phyloP scores from a whole-genome alignment of 352 stramenopile genomes.

The Thalassiosira livingstoniorum region DNA sequence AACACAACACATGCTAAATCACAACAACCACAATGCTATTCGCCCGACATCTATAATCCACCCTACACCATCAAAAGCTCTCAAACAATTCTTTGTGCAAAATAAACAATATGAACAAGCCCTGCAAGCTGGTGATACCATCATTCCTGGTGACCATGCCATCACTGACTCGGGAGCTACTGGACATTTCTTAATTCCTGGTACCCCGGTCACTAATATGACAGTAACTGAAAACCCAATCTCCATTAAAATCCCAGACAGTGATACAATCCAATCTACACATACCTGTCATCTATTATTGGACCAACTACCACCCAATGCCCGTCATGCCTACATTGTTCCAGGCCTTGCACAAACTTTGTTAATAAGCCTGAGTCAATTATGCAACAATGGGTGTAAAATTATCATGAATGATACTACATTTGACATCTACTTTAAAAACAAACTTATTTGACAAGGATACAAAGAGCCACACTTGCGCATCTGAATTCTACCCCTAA shows the following conservation, averaged over 20 bases:
- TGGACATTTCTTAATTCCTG: constrained; percentile 15
- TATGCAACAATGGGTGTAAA: constrained; percentile 9
- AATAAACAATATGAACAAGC: too few relatives aligned
- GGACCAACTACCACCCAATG: neutral
- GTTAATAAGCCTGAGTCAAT: neutral
- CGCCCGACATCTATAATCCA: too few relatives aligned
- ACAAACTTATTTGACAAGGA: neutral
- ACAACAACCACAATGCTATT: too few relatives aligned
- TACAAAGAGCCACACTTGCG: neutral
- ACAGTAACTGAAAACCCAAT: neutral
- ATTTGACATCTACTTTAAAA: neutral
- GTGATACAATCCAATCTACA: constrained; percentile 24
- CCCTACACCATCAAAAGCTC: too few relatives aligned
- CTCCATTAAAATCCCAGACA: constrained; percentile 11
- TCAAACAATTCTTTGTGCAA: too few relatives aligned
- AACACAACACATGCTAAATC: too few relatives aligned
- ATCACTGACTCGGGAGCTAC: constrained; percentile 28
- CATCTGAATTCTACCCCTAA: neutral
- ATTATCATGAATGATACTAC: neutral
- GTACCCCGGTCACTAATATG: constrained; percentile 6
- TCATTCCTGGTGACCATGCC: too few relatives aligned
- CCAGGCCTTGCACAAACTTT: constrained; percentile 21
- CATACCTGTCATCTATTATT: constrained; percentile 34
- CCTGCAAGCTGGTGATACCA: too few relatives aligned
- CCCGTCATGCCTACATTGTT: constrained; percentile 4